Percentiles rank a stretch among this genome's conserved stretches.
phyloP scores from a whole-genome alignment of 2,329 filamentous ascomycete genomes.

The Colletotrichum higginsianum region DNA sequence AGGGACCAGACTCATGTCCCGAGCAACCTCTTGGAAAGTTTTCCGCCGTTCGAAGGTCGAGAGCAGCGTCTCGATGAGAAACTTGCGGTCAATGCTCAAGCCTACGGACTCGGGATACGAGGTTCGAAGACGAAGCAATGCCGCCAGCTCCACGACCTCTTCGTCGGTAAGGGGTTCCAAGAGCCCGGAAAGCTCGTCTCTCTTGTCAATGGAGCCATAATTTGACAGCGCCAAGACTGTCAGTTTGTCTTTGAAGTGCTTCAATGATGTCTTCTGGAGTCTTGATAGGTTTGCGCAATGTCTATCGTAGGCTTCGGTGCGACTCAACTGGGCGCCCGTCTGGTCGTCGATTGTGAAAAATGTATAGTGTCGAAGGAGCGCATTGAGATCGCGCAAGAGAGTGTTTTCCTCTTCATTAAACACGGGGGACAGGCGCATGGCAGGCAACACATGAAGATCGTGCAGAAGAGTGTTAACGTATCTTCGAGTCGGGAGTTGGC shows the following conservation, averaged over 20 bases:
- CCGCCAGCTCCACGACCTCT: conserved; percentile 80
- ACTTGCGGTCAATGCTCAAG: conserved; percentile 74
- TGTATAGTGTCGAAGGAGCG: conserved; percentile 88
- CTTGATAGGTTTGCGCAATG: conserved; percentile 85
- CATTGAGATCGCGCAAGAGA: conserved; percentile 84
- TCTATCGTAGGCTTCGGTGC: conserved; percentile 81
- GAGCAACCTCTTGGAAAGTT: conserved; percentile 86
- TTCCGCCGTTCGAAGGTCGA: conserved; percentile 82
- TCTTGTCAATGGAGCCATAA: conserved; percentile 87
- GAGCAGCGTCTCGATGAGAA: conserved; percentile 80
- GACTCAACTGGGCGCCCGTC: conserved; percentile 82
- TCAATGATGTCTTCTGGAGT: conserved; percentile 84
- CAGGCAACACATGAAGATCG: conserved; percentile 86
- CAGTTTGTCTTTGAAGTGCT: conserved; percentile 89
- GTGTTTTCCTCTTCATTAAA: conserved; percentile 82
- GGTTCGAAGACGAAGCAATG: conserved; percentile 82
- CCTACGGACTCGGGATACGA: conserved; percentile 82
- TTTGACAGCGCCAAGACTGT: conserved; percentile 94
- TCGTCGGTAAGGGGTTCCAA: conserved; percentile 80
- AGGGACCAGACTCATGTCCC: conserved; percentile 82
- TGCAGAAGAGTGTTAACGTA: conserved; percentile 92
- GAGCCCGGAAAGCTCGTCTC: conserved; percentile 83
- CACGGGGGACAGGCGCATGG: conserved; percentile 83
- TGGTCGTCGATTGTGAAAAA: conserved; percentile 94
- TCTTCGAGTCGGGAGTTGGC: conserved; percentile 91